These are phyloP conservation scores for Syzygium oleosum DNA, from an alignment of 345 rosid genomes.

Conservation along the genomic window DNA sequence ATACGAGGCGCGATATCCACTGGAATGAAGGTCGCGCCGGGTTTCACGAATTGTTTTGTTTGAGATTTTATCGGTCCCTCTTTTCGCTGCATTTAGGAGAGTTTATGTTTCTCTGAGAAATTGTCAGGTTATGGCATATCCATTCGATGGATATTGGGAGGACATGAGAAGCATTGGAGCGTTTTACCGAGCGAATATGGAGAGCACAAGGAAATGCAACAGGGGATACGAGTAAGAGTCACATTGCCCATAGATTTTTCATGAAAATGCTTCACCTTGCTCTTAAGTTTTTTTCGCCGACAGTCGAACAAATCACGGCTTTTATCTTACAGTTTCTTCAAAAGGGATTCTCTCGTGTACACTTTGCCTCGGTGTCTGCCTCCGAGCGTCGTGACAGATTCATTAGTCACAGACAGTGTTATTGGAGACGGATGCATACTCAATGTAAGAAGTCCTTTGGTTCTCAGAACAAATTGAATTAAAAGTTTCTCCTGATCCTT, in stretches of 20 bases:
- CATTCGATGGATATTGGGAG: conserved; percentile 75
- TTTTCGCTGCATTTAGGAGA: background rate
- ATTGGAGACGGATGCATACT: conserved; percentile 81
- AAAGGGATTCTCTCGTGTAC: conserved; percentile 42
- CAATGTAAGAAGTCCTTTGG: conserved; percentile 31
- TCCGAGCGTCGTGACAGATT: conserved; percentile 48
- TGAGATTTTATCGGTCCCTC: background rate
- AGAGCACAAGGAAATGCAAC: conserved; percentile 38
- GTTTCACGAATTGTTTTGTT: background rate
- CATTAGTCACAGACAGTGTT: conserved; percentile 45
- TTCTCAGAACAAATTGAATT: background rate
- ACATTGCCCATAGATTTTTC: background rate
- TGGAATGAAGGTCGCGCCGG: conserved; percentile 53
- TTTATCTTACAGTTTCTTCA: conserved; percentile 40
- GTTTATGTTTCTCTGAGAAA: background rate
- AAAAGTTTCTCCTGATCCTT: background rate
- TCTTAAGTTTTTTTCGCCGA: background rate
- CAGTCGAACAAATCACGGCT: background rate
- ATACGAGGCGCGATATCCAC: conserved; percentile 54
- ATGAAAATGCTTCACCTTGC: background rate
- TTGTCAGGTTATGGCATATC: conserved; percentile 53
- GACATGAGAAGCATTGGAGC: conserved; percentile 60
- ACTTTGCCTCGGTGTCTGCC: conserved; percentile 71
- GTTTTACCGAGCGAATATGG: conserved; percentile 74
- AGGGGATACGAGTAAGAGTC: conserved; percentile 31